A percentile compares a stretch with the other conserved stretches of the same genome.
phyloP scores from a whole-genome alignment of 2,329 filamentous ascomycete genomes.

The Cytospora piceae region DNA sequence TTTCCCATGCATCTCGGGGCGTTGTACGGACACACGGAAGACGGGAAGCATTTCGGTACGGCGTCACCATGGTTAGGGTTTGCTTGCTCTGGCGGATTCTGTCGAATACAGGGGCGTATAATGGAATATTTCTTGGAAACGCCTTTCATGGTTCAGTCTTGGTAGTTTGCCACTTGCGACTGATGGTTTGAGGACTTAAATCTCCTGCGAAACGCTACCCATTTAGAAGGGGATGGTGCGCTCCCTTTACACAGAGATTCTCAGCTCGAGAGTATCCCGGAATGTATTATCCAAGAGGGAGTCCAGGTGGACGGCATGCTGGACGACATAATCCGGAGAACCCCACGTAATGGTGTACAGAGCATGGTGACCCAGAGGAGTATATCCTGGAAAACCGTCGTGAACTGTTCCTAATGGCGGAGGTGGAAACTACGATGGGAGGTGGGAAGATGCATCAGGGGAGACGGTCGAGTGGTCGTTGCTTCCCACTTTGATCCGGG shows the following conservation, averaged over 20 bases:
- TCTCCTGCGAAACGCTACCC: no score
- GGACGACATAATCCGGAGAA: conserved; percentile 6
- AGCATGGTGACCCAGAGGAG: background rate
- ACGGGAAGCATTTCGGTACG: conserved; percentile 15
- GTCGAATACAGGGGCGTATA: background rate
- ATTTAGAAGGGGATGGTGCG: no score
- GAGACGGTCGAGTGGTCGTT: background rate
- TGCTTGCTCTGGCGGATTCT: background rate
- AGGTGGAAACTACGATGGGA: background rate
- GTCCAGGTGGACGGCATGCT: background rate
- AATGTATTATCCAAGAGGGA: no score
- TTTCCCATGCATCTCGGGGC: conserved; percentile 24
- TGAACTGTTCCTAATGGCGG: background rate
- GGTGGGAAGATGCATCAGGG: background rate
- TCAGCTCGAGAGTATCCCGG: no score
- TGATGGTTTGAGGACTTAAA: no score
- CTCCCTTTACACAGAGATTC: no score
- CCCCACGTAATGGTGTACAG: background rate
- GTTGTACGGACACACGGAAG: conserved; percentile 24
- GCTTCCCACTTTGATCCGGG: background rate
- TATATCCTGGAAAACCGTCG: background rate
- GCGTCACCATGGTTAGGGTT: conserved; percentile 15
- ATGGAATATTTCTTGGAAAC: background rate
- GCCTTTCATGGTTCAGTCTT: background rate
- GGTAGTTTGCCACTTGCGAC: no score